Evolutionary conservation across 2,329 filamentous ascomycete species (phyloP).

Genomic region (Diaporthe batatas): DNA sequence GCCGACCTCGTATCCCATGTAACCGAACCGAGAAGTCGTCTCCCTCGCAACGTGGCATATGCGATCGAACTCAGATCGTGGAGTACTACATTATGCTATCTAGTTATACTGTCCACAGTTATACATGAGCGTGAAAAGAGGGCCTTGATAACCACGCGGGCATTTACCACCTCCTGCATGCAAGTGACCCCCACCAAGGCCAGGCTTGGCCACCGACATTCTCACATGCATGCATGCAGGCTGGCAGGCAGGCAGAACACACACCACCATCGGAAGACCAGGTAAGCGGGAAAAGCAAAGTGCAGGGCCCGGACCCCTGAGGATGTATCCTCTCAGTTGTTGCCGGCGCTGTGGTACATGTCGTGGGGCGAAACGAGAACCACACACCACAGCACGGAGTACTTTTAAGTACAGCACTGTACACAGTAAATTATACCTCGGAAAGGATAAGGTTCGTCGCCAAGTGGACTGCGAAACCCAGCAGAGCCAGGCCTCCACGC

Average conservation of each 20-base stretch:
- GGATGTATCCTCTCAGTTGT: neutral
- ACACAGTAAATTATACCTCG: constrained; percentile 23
- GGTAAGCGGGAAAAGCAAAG: constrained; percentile 8
- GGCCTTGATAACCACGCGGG: neutral
- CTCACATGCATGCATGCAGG: constrained; percentile 1
- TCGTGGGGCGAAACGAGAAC: neutral
- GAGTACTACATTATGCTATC: neutral
- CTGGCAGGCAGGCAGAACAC: neutral
- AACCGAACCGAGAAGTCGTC: neutral
- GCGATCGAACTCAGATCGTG: constrained; percentile 27
- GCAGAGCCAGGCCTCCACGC: neutral
- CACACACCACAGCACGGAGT: neutral
- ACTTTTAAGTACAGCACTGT: too few relatives aligned
- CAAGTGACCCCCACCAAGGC: constrained; percentile 14
- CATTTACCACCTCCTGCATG: neutral
- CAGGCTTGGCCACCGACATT: constrained; percentile 2
- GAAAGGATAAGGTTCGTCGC: constrained; percentile 16
- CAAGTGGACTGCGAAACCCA: constrained; percentile 31
- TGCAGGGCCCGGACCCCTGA: neutral
- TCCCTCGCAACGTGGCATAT: constrained; percentile 4
- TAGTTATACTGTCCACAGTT: neutral
- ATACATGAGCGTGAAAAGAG: neutral
- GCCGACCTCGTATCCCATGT: constrained; percentile 26
- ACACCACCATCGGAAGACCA: neutral
- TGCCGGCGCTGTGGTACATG: neutral